A percentile compares a stretch with the other conserved stretches of the same genome.
Conservation (phyloP, 768 basidiomycete species). For the Leccinum rimulosum region DNA sequence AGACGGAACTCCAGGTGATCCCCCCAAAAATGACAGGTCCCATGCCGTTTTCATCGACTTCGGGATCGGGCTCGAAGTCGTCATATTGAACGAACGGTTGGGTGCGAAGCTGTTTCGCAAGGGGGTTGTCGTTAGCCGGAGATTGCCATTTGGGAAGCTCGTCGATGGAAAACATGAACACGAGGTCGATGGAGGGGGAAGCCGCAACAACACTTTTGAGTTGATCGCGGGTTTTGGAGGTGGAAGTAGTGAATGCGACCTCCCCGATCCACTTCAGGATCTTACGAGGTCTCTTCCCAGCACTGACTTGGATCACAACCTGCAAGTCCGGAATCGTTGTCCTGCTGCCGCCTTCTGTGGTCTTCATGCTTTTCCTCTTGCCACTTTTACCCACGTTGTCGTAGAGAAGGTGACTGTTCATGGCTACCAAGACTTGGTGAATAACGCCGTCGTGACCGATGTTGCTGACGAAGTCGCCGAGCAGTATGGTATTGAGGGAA, state of each 20-base stretch:
- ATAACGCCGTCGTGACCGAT: background rate
- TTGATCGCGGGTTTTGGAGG: background rate
- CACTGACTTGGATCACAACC: background rate
- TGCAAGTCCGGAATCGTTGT: background rate
- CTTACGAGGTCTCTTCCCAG: background rate
- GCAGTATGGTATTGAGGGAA: no score
- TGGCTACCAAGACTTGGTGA: background rate
- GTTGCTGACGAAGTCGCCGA: background rate
- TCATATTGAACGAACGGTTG: background rate
- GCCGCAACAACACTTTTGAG: background rate
- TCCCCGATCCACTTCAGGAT: background rate
- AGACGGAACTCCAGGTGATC: background rate
- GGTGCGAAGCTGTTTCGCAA: background rate
- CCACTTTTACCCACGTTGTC: background rate
- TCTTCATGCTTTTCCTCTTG: no score
- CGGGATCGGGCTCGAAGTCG: background rate
- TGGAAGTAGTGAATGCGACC: background rate
- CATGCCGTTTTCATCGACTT: background rate
- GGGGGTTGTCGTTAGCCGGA: no score
- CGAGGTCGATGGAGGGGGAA: background rate
- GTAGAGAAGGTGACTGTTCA: background rate
- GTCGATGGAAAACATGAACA: background rate
- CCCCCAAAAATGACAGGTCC: background rate
- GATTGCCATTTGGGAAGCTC: background rate
- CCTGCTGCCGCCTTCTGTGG: background rate